Base-by-base conservation (phyloP, 2,329 filamentous ascomycete species). In the Cladosporium sp. region DNA sequence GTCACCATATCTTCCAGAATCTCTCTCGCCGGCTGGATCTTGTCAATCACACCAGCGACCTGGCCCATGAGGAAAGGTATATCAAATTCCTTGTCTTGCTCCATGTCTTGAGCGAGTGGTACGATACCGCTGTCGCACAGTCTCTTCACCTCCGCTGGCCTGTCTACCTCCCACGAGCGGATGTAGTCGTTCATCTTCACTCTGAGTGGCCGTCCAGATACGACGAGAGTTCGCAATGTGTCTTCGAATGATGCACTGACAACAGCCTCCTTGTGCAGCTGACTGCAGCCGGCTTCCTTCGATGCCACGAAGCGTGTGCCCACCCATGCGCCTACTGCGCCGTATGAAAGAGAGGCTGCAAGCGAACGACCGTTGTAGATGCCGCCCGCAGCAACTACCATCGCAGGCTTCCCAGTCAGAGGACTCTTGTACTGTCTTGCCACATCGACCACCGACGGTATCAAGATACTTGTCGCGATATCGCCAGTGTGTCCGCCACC, bases 401-500 rank as follows among this genome's bases (percentile, higher is more conserved):
- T 78, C 4, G 90, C 89, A 1, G 84, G 78, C 64, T 83, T 72
- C 0, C 90, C 89, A 0, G 84, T 85, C 60, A 96, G 76, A 17
- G 85, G 79, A 5, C 88, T 90, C 68, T 77, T 82, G 73, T 93
- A 95, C 61, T 77, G 78, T 62, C 79, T 76, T 54, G 91, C 91
- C 0, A 95, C 87, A 72, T 97, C 93, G 49, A 91, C 91, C 3
- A 96, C 88, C 1, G 89, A 84, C 0, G 93, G 93, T 55, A 97
- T 86, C 35, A 97, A 80, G 56, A 97, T 87, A n/a, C 85, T 89
- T 67, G 86, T 92, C 1, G 91, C 86, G 44, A 96, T 85, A 60
- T 94, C 88, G 28, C 92, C 92, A 1, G 93, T 97, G 75, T 97
- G 93, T 0, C 92, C 93, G 17, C 93, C 93, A 1, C 92, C 93